phyloP scores from a whole-genome alignment of 2,329 filamentous ascomycete species.

The Sporothrix sp. region DNA sequence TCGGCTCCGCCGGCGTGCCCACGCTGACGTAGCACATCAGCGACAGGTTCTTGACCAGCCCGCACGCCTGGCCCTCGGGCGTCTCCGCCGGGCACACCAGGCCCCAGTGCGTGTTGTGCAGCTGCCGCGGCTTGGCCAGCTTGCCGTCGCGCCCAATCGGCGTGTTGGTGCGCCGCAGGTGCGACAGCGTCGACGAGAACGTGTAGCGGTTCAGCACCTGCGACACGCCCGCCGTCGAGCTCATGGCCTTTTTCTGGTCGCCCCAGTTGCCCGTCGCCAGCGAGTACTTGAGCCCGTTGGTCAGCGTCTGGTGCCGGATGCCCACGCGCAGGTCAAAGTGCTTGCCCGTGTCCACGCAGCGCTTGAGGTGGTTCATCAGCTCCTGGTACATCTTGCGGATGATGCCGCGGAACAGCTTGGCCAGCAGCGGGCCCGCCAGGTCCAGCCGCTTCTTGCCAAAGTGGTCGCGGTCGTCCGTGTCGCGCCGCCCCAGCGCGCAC shows the following conservation, averaged over 20 bases:
- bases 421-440: constrained; percentile 84
- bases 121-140: constrained; percentile 91
- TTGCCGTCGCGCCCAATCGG: constrained; percentile 97
- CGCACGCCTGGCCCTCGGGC: constrained; percentile 95
- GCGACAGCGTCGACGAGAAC: constrained; percentile 90
- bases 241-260: constrained; percentile 96
- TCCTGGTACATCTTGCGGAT: constrained; percentile 88
- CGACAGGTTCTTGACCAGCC: constrained; percentile 93
- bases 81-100: constrained; percentile 95
- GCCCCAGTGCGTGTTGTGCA: constrained; percentile 98
- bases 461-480: constrained; percentile 95
- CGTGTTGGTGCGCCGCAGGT: constrained; percentile 94
- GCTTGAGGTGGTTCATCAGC: constrained; percentile 80
- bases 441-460: constrained; percentile 98
- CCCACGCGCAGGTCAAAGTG: constrained; percentile 88
- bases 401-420: constrained; percentile 89
- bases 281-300: constrained; percentile 92
- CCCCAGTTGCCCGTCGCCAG: constrained; percentile 98
- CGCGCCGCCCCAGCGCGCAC: constrained; percentile 82
- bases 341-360: constrained; percentile 78
- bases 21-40: constrained; percentile 98
- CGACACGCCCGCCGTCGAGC: constrained; percentile 90
- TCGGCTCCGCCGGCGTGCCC: constrained; percentile 79
- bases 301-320: constrained; percentile 83
- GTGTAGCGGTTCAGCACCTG: constrained; percentile 98